Conservation (phyloP, 768 basidiomycete genomes). For the Neoboletus subvelutipes region DNA sequence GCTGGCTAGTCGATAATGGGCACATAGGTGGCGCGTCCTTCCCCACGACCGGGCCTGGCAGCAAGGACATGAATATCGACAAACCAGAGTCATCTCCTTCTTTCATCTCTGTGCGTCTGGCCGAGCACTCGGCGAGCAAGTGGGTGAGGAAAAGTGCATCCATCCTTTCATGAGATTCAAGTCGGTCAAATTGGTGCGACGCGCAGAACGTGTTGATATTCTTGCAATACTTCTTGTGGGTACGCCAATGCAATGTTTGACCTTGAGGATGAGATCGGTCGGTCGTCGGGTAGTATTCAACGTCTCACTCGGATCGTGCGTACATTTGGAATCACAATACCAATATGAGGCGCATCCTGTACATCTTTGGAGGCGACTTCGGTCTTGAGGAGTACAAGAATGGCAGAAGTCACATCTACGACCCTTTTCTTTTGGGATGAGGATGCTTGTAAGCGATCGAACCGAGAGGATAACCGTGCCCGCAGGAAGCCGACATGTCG, state of each 20-base stretch:
- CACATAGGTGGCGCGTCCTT: slow-evolving; percentile 33
- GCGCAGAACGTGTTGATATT: slow-evolving; percentile 45
- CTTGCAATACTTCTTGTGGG: slow-evolving; percentile 72
- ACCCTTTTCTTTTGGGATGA: slow-evolving; percentile 59
- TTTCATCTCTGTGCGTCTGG: slow-evolving; percentile 5
- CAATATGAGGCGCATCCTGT: slow-evolving; percentile 67
- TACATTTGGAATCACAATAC: slow-evolving; percentile 71
- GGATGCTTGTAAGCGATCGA: slow-evolving; percentile 44
- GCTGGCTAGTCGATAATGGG: slow-evolving; percentile 28
- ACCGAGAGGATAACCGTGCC: slow-evolving; percentile 53
- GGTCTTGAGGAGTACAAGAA: slow-evolving; percentile 28
- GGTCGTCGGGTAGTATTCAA: slow-evolving; percentile 8
- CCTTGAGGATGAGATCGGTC: slow-evolving; percentile 52
- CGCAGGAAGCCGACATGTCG: slow-evolving; percentile 36
- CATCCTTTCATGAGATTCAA: slow-evolving; percentile 52
- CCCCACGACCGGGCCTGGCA: slow-evolving; percentile 40
- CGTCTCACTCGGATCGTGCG: slow-evolving; percentile 23
- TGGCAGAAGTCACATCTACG: slow-evolving; percentile 68
- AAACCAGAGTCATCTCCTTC: slow-evolving; percentile 29
- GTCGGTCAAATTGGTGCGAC: slow-evolving; percentile 46
- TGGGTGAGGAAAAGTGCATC: slow-evolving; percentile 68
- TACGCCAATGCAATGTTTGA: slow-evolving; percentile 66
- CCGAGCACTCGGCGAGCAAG: slow-evolving; percentile 44
- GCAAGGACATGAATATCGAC: slow-evolving; percentile 42
- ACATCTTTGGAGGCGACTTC: slow-evolving; percentile 49